Conservation (phyloP, 2,329 filamentous ascomycete genomes). For the Neurospora sp. region DNA sequence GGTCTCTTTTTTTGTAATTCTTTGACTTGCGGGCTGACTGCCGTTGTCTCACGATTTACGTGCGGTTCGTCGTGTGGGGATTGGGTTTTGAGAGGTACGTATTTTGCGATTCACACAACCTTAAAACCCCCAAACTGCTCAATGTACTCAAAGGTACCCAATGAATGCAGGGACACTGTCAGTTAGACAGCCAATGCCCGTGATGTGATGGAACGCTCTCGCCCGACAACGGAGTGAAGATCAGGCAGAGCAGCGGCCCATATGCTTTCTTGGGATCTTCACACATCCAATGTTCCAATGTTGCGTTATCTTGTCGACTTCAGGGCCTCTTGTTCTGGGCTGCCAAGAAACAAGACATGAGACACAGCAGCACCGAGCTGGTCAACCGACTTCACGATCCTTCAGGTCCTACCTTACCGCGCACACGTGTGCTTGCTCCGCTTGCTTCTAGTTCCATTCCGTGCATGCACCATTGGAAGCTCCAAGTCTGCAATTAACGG, state of each 20-base stretch:
- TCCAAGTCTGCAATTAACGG: too few relatives aligned
- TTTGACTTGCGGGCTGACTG: background rate
- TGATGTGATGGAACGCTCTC: background rate
- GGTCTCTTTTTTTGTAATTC: background rate
- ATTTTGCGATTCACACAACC: background rate
- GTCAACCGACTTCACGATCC: background rate
- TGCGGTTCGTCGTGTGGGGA: background rate
- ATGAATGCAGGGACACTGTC: background rate
- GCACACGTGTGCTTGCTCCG: background rate
- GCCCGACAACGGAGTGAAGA: background rate
- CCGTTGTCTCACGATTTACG: background rate
- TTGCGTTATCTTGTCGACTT: background rate
- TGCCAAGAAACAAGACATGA: background rate
- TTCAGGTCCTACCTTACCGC: background rate
- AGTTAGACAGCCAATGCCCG: background rate
- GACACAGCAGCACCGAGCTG: background rate
- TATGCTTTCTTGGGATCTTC: background rate
- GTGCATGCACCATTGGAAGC: background rate
- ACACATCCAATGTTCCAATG: background rate
- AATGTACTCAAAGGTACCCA: background rate
- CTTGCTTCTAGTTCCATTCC: background rate
- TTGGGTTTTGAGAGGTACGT: background rate
- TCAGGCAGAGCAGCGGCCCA: background rate
- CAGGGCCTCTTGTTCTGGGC: background rate
- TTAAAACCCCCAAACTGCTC: background rate